A percentile compares a stretch with the other conserved stretches of the same genome.
These are phyloP conservation scores for Rosa lucieae DNA, from an alignment of 306 rosid genomes.

Conservation along the genomic window DNA sequence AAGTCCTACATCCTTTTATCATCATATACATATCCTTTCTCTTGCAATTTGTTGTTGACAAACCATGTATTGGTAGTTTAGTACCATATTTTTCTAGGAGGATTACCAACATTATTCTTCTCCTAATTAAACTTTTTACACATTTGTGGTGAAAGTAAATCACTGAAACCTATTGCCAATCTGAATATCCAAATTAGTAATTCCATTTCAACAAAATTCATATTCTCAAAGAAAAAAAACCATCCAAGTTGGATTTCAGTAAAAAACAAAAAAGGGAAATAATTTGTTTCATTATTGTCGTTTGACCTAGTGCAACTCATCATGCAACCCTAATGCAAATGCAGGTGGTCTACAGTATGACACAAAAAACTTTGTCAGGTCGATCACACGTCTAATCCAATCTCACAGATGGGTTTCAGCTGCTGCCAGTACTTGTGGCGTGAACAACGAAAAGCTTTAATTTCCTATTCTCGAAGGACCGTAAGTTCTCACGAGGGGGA, in stretches of 20 bases:
- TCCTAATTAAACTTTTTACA: no score
- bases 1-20: no score
- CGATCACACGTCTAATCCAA: slow-evolving; percentile 10
- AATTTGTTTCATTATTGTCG: background rate
- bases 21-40: no score
- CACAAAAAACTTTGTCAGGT: slow-evolving; percentile 2
- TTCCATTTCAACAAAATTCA: no score
- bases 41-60: no score
- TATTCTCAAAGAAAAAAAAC: background rate
- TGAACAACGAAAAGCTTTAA: background rate
- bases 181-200: no score
- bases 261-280: background rate
- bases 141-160: no score
- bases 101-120: no score
- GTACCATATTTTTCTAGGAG: no score
- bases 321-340: slow-evolving; percentile 4
- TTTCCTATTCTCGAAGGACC: background rate
- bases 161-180: no score
- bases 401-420: background rate
- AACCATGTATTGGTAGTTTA: no score
- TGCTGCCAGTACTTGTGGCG: slow-evolving; percentile 7
- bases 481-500: no score
- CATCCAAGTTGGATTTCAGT: background rate
- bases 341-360: slow-evolving; percentile 1
- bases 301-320: background rate